A percentile compares a stretch with the other conserved stretches of the same genome.
Evolutionary conservation across 2,329 filamentous ascomycete species (phyloP).

Genomic region (Colletotrichum shisoi): DNA sequence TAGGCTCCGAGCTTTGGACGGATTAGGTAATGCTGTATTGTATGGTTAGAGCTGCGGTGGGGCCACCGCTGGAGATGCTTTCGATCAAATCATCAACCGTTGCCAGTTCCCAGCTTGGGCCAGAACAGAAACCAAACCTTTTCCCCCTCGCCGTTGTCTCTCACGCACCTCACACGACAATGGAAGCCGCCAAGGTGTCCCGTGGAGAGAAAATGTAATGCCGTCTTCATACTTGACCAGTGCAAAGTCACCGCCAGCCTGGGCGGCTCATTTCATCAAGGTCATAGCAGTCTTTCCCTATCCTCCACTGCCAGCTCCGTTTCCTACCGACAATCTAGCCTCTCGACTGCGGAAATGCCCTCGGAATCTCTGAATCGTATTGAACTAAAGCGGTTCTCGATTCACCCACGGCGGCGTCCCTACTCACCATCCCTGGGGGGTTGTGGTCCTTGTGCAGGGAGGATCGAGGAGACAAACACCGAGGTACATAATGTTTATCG

Average conservation of each 20-base stretch:
- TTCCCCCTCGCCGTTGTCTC: not conserved
- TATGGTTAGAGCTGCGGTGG: not conserved
- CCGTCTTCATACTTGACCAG: not conserved
- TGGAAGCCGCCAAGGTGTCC: not conserved
- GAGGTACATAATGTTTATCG: conserved; percentile 13
- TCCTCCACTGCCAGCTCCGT: no score
- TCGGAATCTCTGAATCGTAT: not conserved
- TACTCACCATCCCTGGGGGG: not conserved
- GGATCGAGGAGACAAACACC: not conserved
- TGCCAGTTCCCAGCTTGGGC: not conserved
- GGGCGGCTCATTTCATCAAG: not conserved
- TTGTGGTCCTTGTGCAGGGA: not conserved
- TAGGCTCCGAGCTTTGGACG: conserved; percentile 35
- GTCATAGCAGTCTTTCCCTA: not conserved
- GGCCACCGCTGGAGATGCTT: not conserved
- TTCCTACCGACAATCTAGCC: not conserved
- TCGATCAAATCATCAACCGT: not conserved
- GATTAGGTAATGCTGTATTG: conserved; percentile 31
- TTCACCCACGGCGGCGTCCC: not conserved
- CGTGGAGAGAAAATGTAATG: not conserved
- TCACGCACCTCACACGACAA: not conserved
- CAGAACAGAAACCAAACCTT: not conserved
- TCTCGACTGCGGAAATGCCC: not conserved
- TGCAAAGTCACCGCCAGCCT: not conserved
- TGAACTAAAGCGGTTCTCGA: no score